Evolutionary conservation across 305 asterid genomes (phyloP).

Genomic region (Fraxinus greggii): DNA sequence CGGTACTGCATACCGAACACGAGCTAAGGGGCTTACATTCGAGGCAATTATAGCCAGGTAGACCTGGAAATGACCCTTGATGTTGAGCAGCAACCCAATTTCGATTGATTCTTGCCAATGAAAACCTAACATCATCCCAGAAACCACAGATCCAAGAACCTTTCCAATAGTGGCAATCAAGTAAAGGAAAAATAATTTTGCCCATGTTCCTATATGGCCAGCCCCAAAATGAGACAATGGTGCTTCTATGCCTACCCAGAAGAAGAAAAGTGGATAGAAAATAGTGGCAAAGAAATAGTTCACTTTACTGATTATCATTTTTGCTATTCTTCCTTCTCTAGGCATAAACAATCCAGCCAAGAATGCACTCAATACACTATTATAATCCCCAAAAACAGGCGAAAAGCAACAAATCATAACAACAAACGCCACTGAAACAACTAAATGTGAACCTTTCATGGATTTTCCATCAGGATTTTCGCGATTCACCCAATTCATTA

Average conservation of each 20-base stretch:
- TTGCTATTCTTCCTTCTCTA: constrained; percentile 77
- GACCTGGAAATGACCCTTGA: constrained; percentile 88
- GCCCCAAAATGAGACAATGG: constrained; percentile 43
- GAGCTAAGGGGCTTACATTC: constrained; percentile 37
- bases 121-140: constrained; percentile 71
- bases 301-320: constrained; percentile 66
- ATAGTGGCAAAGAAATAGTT: constrained; percentile 68
- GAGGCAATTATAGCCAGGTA: constrained; percentile 67
- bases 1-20: background rate
- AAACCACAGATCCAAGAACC: constrained; percentile 58
- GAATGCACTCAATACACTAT: constrained; percentile 71
- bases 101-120: constrained; percentile 89
- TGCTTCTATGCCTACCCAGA: constrained; percentile 75
- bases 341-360: constrained; percentile 90
- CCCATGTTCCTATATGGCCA: constrained; percentile 46
- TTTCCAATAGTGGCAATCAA: constrained; percentile 59
- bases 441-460: constrained; percentile 80
- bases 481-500: constrained; percentile 87
- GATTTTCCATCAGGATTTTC: constrained; percentile 93
- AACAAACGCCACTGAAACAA: constrained; percentile 63
- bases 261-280: constrained; percentile 77
- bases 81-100: constrained; percentile 63
- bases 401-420: constrained; percentile 60
- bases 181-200: constrained; percentile 34
- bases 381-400: constrained; percentile 41